Evolutionary conservation across 2,329 filamentous ascomycete species (phyloP).

Genomic region (Tympanopsis confertula): DNA sequence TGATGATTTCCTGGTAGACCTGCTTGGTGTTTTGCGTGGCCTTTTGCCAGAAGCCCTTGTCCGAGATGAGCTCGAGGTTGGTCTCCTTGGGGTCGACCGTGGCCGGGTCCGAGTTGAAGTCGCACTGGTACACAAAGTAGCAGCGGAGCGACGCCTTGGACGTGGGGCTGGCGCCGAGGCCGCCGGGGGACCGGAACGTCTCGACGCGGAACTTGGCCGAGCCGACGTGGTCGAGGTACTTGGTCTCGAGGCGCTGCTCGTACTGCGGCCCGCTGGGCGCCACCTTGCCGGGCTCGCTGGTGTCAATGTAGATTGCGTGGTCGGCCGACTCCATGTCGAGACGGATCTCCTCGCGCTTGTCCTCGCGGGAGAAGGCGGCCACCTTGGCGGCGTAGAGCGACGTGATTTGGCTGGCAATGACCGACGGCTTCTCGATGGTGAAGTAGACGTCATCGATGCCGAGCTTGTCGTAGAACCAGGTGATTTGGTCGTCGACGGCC

Average conservation of each 20-base stretch:
- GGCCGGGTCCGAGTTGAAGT: slow-evolving; percentile 59
- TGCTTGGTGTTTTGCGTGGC: slow-evolving; percentile 90
- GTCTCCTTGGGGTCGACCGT: slow-evolving; percentile 70
- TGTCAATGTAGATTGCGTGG: slow-evolving; percentile 97
- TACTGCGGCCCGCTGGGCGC: slow-evolving; percentile 73
- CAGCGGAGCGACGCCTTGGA: slow-evolving; percentile 80
- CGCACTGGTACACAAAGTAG: slow-evolving; percentile 97
- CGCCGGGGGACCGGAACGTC: slow-evolving; percentile 85
- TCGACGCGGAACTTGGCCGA: slow-evolving; percentile 79
- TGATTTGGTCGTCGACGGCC: slow-evolving; percentile 74
- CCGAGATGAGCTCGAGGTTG: slow-evolving; percentile 79
- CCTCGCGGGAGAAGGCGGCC: slow-evolving; percentile 81
- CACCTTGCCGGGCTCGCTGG: slow-evolving; percentile 76
- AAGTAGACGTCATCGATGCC: slow-evolving; percentile 99
- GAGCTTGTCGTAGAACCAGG: slow-evolving; percentile 95
- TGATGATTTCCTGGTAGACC: slow-evolving; percentile 89
- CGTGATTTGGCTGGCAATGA: slow-evolving; percentile 87
- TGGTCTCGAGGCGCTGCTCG: slow-evolving; percentile 84
- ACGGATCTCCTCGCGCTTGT: slow-evolving; percentile 87
- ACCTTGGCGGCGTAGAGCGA: slow-evolving; percentile 96
- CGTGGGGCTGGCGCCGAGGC: slow-evolving; percentile 54
- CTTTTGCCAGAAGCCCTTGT: slow-evolving; percentile 89
- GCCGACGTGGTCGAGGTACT: slow-evolving; percentile 78
- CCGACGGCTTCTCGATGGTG: slow-evolving; percentile 73
- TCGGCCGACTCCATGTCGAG: slow-evolving; percentile 90